Evolutionary conservation across 371 early-diverging fungal species (phyloP), one percentile per base, ranked within the genome.

Genomic region (Syncephalastrum sp.): DNA sequence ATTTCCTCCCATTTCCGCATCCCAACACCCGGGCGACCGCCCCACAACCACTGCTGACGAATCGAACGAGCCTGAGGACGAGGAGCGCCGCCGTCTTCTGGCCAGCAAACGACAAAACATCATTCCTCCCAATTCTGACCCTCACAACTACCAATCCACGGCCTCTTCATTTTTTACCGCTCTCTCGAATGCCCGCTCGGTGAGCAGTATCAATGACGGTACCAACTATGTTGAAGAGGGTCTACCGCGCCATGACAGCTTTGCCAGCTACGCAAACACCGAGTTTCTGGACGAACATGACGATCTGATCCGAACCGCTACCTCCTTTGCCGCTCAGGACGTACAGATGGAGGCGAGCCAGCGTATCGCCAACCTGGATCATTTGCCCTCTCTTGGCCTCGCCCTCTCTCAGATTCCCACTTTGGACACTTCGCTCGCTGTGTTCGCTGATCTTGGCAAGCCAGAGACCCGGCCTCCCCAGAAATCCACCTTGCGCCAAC

Each of bases 341-440:
- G 70, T 70, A 5, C 70, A 72, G 19, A 58, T 59, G 38, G 72
- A 74, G 23, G 68, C 72, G 0, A 33, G 50, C 49, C 45, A 41
- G 59, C 38, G 59, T 61, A 51, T 66, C 49, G 44, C 64, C 59
- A 23, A 69, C 54, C 48, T 65, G 62, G 62, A 63, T 43, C 62
- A 66, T 52, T 47, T 72, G 19, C 78, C 78, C 14, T 60, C 78
- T 13, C 55, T 77, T 7, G 78, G 78, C 24, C 69, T 77, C 41
- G 75, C 67, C 3, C 56, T 77, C 12, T 77, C 78, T 0, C 66
- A 70, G 43, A 77, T 77, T 10, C 78, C 78, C 3, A 68, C 72
- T 0, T 50, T 77, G 19, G 78, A 77, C 50, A 67, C 75, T 17
- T 72, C 78, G 12, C 53, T 77, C 5, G 73, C 75, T 6, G 74